A percentile compares a stretch with the other conserved stretches of the same genome.
These are phyloP conservation scores for Diaporthe longicolla DNA, from an alignment of 2,329 filamentous ascomycete genomes.

Conservation along the genomic window DNA sequence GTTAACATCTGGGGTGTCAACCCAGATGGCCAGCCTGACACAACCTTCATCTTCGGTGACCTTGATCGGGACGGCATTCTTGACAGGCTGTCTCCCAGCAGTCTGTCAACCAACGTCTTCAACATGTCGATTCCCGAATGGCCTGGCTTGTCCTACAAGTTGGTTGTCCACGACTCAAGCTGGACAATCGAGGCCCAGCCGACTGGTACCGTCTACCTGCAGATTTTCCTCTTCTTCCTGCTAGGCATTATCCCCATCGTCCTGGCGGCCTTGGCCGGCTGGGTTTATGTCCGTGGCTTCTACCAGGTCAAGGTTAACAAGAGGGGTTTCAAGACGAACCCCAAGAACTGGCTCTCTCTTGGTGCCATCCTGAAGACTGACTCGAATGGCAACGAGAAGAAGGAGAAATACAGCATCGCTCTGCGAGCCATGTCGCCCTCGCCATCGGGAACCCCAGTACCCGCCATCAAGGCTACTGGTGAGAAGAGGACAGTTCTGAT, in stretches of 20 bases:
- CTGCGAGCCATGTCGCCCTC: slow-evolving; percentile 41
- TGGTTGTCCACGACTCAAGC: slow-evolving; percentile 68
- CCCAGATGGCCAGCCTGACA: slow-evolving; percentile 71
- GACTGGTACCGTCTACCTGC: slow-evolving; percentile 64
- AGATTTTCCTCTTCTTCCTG: slow-evolving; percentile 67
- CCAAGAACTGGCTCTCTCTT: slow-evolving; percentile 41
- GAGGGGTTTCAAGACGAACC: slow-evolving; percentile 60
- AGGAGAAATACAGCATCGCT: slow-evolving; percentile 43
- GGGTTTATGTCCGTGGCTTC: slow-evolving; percentile 70
- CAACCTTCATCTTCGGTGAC: slow-evolving; percentile 71
- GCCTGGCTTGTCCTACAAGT: slow-evolving; percentile 67
- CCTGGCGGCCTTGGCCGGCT: slow-evolving; percentile 65
- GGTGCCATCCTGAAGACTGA: slow-evolving; percentile 41
- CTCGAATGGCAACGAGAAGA: slow-evolving; percentile 47
- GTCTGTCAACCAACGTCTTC: slow-evolving; percentile 65
- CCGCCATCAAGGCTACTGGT: slow-evolving; percentile 40
- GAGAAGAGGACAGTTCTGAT: slow-evolving; percentile 70
- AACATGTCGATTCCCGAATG: slow-evolving; percentile 70
- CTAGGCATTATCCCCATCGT: slow-evolving; percentile 66
- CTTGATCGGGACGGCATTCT: slow-evolving; percentile 70
- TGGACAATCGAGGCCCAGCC: slow-evolving; percentile 66
- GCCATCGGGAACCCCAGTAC: slow-evolving; percentile 39
- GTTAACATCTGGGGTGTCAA: slow-evolving; percentile 77
- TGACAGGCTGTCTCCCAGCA: slow-evolving; percentile 72
- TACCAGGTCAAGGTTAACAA: slow-evolving; percentile 70